Conservation (phyloP, 257 asterid genomes). For the Thymus mandschuricus region DNA sequence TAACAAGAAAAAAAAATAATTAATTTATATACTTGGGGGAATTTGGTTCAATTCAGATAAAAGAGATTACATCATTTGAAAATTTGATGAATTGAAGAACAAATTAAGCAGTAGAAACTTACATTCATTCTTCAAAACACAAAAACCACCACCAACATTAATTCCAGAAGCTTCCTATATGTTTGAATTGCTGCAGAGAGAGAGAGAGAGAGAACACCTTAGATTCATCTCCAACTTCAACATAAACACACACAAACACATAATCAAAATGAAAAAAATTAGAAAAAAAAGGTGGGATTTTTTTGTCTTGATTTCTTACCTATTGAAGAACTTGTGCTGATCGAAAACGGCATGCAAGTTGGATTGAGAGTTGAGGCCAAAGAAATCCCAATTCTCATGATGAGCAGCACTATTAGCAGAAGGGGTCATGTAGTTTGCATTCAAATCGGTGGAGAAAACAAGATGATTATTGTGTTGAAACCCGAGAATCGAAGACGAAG, state of each 20-base stretch:
- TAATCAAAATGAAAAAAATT: too few relatives aligned
- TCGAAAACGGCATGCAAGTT: constrained; percentile 45
- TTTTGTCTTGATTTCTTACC: constrained; percentile 35
- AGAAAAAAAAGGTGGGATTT: too few relatives aligned
- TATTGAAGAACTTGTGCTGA: constrained; percentile 52
- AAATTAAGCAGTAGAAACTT: constrained; percentile 27
- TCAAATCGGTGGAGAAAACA: constrained; percentile 30
- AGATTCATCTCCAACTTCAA: neutral
- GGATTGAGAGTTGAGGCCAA: constrained; percentile 43
- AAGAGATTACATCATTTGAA: constrained; percentile 35
- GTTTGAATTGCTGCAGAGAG: constrained; percentile 39
- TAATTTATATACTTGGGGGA: constrained; percentile 17
- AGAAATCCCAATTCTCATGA: constrained; percentile 51
- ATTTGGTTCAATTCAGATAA: constrained; percentile 16
- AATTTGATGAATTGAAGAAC: constrained; percentile 16
- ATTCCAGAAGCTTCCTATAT: constrained; percentile 41
- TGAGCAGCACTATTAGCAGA: neutral
- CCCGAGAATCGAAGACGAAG: constrained; percentile 34
- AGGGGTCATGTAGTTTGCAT: constrained; percentile 29
- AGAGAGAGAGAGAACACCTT: neutral
- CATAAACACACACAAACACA: neutral
- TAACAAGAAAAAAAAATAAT: neutral
- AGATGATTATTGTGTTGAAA: constrained; percentile 40
- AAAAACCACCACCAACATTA: constrained; percentile 10
- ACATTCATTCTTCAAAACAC: constrained; percentile 26